These are phyloP conservation scores for Talaromyces thailandensis DNA, from an alignment of 495 filamentous ascomycete species.

Conservation along the genomic window DNA sequence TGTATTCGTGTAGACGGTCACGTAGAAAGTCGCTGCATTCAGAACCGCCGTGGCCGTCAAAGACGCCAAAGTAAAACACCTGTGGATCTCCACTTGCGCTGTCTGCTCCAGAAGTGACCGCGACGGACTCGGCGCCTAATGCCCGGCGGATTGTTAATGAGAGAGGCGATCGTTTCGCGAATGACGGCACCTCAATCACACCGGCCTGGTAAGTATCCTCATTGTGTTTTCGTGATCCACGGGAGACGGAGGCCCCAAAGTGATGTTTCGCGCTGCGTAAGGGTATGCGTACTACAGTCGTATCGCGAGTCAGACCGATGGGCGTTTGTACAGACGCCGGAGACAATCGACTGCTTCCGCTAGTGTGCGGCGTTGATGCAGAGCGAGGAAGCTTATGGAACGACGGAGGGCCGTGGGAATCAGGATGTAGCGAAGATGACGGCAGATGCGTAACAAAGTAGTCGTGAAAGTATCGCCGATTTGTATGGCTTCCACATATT, in stretches of 20 bases:
- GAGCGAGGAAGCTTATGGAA: conserved; percentile 76
- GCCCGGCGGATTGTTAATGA: conserved; percentile 45
- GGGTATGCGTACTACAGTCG: conserved; percentile 97
- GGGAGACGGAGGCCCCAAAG: conserved; percentile 70
- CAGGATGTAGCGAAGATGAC: conserved; percentile 86
- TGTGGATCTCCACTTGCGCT: conserved; percentile 80
- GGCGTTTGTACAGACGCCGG: conserved; percentile 48
- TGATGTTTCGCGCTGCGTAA: conserved; percentile 91
- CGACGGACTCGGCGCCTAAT: conserved; percentile 33
- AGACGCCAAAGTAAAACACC: conserved; percentile 94
- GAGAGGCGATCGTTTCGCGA: conserved; percentile 71
- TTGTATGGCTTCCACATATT: conserved; percentile 8
- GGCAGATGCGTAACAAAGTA: conserved; percentile 97
- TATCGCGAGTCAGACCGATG: conserved; percentile 53
- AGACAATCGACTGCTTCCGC: conserved; percentile 39
- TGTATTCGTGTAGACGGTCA: conserved; percentile 76
- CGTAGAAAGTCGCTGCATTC: conserved; percentile 84
- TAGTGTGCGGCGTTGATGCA: conserved; percentile 71
- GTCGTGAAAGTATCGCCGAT: conserved; percentile 68
- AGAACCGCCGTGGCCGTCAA: conserved; percentile 89
- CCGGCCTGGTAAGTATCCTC: conserved; percentile 95
- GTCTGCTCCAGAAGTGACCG: conserved; percentile 55
- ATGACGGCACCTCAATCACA: conserved; percentile 84
- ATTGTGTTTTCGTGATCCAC: conserved; percentile 77
- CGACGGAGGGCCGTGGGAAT: conserved; percentile 54